Conservation (phyloP, 306 rosid genomes). For the Alnus rubra region DNA sequence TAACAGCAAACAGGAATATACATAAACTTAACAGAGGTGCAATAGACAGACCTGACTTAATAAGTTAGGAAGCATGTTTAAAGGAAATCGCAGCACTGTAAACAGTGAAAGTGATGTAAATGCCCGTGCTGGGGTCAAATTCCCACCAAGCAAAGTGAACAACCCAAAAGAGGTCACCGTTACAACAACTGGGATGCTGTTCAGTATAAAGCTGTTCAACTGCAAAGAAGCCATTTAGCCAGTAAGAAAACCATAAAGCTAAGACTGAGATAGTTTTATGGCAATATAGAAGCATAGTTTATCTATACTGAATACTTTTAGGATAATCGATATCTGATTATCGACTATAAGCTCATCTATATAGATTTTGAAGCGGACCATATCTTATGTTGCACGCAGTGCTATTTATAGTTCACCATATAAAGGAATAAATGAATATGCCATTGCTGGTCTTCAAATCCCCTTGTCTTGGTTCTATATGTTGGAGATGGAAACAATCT, state of each 20-base stretch:
- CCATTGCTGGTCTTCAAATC: not conserved
- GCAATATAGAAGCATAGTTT: not conserved
- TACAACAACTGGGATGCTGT: constrained; percentile 83
- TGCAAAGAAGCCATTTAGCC: constrained; percentile 37
- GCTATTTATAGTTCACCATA: not conserved
- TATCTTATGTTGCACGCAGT: not conserved
- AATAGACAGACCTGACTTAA: constrained; percentile 68
- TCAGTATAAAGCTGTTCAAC: constrained; percentile 68
- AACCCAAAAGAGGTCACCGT: constrained; percentile 70
- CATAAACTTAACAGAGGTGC: not conserved
- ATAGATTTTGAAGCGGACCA: not conserved
- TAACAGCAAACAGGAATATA: not conserved
- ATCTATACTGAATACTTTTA: too few relatives aligned
- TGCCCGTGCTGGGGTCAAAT: constrained; percentile 86
- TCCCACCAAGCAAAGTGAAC: constrained; percentile 84
- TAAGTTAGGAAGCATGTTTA: constrained; percentile 73
- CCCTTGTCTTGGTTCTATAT: not conserved
- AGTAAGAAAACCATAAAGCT: constrained; percentile 24
- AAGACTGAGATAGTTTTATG: not conserved
- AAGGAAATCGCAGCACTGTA: constrained; percentile 70
- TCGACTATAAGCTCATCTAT: not conserved
- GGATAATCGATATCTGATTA: too few relatives aligned
- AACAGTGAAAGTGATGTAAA: constrained; percentile 87
- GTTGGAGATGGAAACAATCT: too few relatives aligned
- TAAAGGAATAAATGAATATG: not conserved